phyloP scores from a whole-genome alignment of 176 grass and related monocot genomes.

The Pontederia paniculata region DNA sequence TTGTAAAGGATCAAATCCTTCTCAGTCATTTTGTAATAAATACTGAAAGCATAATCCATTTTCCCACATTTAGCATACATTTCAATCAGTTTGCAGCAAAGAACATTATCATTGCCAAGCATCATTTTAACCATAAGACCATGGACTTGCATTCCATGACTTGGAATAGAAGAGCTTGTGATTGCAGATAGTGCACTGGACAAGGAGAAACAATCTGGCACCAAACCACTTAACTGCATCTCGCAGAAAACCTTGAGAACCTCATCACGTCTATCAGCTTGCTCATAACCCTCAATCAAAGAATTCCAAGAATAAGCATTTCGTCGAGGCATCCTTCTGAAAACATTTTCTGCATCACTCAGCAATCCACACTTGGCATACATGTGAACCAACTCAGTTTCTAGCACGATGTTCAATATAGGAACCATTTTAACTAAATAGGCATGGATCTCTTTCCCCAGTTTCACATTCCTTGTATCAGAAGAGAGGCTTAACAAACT shows the following conservation, averaged over 20 bases:
- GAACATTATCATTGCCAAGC: not conserved
- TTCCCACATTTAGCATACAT: not conserved
- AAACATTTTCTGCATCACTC: not conserved
- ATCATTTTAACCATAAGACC: conserved; percentile 1
- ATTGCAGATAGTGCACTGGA: conserved; percentile 1
- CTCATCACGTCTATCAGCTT: not conserved
- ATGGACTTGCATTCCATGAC: conserved; percentile 8
- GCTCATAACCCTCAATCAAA: conserved; percentile 1
- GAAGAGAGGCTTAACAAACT: conserved; percentile 43
- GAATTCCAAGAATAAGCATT: conserved; percentile 12
- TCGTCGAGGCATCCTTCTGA: not conserved
- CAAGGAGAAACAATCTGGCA: conserved; percentile 7
- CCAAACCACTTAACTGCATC: conserved; percentile 3
- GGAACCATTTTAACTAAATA: conserved; percentile 31
- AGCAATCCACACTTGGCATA: conserved; percentile 5
- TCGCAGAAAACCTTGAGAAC: not conserved
- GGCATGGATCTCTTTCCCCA: conserved; percentile 38
- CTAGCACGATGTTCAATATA: conserved; percentile 37
- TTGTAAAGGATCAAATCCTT: conserved; percentile 8
- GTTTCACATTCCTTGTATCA: conserved; percentile 22
- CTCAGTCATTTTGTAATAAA: not conserved
- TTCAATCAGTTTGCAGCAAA: conserved; percentile 8
- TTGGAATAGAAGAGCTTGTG: not conserved
- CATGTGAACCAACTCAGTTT: conserved; percentile 43
- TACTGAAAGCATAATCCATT: not conserved